These are phyloP conservation scores for Xylariaceae sp. DNA, from an alignment of 2,329 filamentous ascomycete genomes.

Conservation along the genomic window DNA sequence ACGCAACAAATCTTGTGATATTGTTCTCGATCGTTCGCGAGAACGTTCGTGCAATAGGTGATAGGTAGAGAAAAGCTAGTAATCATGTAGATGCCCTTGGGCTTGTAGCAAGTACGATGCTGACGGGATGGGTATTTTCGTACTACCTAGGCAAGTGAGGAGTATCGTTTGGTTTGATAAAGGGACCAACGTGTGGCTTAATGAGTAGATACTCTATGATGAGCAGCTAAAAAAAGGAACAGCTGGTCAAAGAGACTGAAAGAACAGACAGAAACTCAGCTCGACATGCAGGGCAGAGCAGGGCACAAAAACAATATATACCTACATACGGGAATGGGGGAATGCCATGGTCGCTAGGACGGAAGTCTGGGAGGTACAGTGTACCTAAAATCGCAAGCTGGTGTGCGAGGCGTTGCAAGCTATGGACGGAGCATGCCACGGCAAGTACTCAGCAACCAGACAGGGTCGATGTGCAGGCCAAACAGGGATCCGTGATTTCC, in stretches of 20 bases:
- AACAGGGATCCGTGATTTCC: slow-evolving; percentile 18
- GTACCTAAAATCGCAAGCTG: not conserved
- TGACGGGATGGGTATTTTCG: no score
- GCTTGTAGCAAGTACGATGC: no score
- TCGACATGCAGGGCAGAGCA: slow-evolving; percentile 1
- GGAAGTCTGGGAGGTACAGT: not conserved
- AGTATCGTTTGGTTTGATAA: no score
- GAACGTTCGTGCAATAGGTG: not conserved
- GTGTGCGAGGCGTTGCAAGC: not conserved
- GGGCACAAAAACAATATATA: not conserved
- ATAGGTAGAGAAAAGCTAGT: not conserved
- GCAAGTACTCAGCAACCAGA: not conserved
- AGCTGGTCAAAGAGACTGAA: not conserved
- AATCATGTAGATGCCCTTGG: not conserved
- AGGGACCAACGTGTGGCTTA: no score
- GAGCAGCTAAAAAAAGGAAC: not conserved
- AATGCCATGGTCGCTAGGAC: no score
- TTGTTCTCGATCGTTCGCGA: not conserved
- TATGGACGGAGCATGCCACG: not conserved
- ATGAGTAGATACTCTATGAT: no score
- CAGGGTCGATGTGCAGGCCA: not conserved
- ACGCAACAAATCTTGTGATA: not conserved
- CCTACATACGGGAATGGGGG: not conserved
- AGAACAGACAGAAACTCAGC: not conserved
- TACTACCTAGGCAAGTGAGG: no score